Base-by-base conservation (phyloP, 1,139 yeast genomes). In the Wickerhamomyces sp. region DNA sequence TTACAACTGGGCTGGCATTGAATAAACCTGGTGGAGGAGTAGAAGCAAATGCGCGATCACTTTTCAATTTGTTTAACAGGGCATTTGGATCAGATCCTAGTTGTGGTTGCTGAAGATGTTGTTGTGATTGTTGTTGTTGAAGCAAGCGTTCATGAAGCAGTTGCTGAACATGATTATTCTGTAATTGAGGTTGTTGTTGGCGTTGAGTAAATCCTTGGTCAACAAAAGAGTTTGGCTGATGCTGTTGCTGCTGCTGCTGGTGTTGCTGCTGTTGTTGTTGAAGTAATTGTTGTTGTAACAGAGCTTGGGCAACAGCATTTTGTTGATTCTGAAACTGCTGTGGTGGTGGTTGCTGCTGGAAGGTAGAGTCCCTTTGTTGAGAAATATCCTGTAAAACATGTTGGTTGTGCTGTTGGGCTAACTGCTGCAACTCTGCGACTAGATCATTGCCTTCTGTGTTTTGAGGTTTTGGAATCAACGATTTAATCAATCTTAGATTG, bases 1-100 rank as follows among this genome's bases (percentile, higher is more conserved):
- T 41, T 43, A 35, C 37, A 37, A 39, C 39, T 48, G 42, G 46
- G 45, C 39, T 34, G 12, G 51, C 37, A 24, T 37, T 49, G 50
- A 67, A 67, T 40, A 72, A 57, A 16, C 77, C 76, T 18, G 77
- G 76, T 13, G 71, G 70, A 29, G 70, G 67, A 7, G 72, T 56
- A 25, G 61, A 56, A 24, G 63, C 40, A 35, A 28, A 44, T 8
- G 40, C 21, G 38, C 49, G 49, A 25, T 49, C 49, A 30, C 27
- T 40, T 41, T 38, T 51, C 47, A 33, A 38, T 25, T 33, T 45
- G 27, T 35, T 40, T 37, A 45, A 39, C 10, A 30, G 15, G 25
- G 27, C 17, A 13, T 33, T 33, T 10, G 27, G 14, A 22, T 32
- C 28, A 15, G 24, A 5, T 9, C 20, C 41, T 31, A 35, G 46